These are phyloP conservation scores for Fomitopsis betulina DNA, from an alignment of 1,284 basidiomycete species.

Conservation along the genomic window DNA sequence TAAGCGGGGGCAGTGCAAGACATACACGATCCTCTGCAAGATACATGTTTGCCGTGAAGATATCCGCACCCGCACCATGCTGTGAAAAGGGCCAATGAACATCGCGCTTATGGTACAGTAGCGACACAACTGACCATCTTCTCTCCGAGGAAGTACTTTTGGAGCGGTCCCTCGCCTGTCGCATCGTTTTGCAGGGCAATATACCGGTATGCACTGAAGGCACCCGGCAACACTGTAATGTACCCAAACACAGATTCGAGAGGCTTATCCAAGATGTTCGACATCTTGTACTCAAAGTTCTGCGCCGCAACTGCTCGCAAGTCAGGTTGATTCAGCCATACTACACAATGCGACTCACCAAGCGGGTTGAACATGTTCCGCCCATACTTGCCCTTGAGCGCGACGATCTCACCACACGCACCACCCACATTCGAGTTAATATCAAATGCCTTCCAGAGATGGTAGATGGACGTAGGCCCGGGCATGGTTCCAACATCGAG, in stretches of 20 bases:
- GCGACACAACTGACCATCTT: constrained; percentile 52
- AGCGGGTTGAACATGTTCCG: constrained; percentile 79
- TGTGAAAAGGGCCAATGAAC: constrained; percentile 13
- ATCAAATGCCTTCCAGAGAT: constrained; percentile 97
- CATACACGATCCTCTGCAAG: constrained; percentile 83
- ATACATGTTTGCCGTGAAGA: constrained; percentile 95
- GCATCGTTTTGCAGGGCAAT: constrained; percentile 87
- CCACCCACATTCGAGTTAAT: constrained; percentile 95
- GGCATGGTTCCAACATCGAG: constrained; percentile 96
- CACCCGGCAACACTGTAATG: constrained; percentile 90
- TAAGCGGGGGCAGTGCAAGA: constrained; percentile 7
- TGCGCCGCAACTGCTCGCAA: constrained; percentile 68
- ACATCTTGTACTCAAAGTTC: constrained; percentile 98
- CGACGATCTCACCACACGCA: constrained; percentile 96
- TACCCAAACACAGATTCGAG: constrained; percentile 86
- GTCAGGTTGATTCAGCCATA: background rate
- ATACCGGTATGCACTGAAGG: constrained; percentile 90
- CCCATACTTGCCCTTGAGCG: constrained; percentile 82
- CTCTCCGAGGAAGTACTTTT: constrained; percentile 95
- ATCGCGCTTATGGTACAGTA: background rate
- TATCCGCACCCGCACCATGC: constrained; percentile 84
- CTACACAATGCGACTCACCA: constrained; percentile 37
- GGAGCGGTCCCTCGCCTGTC: constrained; percentile 81
- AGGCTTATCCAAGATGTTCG: constrained; percentile 89
- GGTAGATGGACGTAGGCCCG: constrained; percentile 86